A percentile compares a stretch with the other conserved stretches of the same genome.
These are phyloP conservation scores for Penicillium subrubescens DNA, from an alignment of 495 filamentous ascomycete species.

Conservation along the genomic window DNA sequence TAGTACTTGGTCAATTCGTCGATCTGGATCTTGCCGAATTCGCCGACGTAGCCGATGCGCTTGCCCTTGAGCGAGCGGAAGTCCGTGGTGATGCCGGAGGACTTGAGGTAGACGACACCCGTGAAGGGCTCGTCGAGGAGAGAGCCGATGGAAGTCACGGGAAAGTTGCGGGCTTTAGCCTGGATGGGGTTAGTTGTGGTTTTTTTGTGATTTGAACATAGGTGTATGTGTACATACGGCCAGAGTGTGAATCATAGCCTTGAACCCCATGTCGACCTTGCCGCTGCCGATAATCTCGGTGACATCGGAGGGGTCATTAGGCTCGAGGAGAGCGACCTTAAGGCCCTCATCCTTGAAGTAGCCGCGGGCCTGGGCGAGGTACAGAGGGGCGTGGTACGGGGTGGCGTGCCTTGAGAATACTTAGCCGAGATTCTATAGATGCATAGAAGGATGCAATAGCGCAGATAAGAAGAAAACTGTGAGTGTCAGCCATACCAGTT, in stretches of 20 bases:
- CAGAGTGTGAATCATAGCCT: conserved; percentile 75
- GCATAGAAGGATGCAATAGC: background rate
- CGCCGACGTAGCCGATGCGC: conserved; percentile 70
- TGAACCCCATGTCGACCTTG: conserved; percentile 73
- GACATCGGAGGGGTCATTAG: conserved; percentile 71
- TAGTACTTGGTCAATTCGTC: conserved; percentile 74
- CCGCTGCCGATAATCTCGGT: conserved; percentile 73
- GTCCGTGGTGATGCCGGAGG: conserved; percentile 66
- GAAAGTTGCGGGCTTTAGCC: conserved; percentile 71
- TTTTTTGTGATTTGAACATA: background rate
- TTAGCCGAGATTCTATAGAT: conserved; percentile 27
- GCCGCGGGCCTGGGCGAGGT: conserved; percentile 69
- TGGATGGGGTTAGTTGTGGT: conserved; percentile 20
- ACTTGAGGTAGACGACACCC: conserved; percentile 70
- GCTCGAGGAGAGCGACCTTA: conserved; percentile 70
- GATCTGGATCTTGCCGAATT: conserved; percentile 78
- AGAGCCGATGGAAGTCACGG: conserved; percentile 66
- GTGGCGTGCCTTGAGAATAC: conserved; percentile 61
- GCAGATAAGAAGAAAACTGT: conserved; percentile 2
- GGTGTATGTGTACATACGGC: conserved; percentile 44
- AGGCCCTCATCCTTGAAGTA: conserved; percentile 70
- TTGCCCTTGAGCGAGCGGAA: conserved; percentile 65
- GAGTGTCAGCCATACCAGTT: conserved; percentile 58
- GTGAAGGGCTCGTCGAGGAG: conserved; percentile 75
- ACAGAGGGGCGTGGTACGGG: conserved; percentile 72